Percentiles rank a stretch among this genome's conserved stretches.
phyloP scores from a whole-genome alignment of 225 moss, liverwort and hornwort species.

The Sphagnum contortum region DNA sequence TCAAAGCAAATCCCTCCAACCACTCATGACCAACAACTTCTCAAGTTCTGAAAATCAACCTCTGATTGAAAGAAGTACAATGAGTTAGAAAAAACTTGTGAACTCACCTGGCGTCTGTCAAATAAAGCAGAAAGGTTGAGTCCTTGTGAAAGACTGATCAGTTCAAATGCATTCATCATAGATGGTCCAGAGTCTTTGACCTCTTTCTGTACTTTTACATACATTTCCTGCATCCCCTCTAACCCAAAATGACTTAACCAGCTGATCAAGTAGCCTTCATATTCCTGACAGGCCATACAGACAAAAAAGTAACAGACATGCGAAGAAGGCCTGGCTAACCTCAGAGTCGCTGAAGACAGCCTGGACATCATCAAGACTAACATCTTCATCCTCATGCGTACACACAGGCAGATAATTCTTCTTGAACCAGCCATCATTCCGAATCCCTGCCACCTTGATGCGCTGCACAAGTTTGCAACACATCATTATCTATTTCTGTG shows the following conservation, averaged over 20 bases:
- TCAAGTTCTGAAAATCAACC: no score
- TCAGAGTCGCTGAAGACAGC: conserved; percentile 87
- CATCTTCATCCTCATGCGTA: conserved; percentile 69
- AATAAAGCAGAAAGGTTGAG: conserved; percentile 97
- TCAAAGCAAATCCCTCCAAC: no score
- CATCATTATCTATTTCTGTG: no score
- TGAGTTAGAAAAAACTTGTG: no score
- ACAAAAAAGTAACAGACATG: no score
- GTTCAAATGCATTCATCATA: conserved; percentile 98
- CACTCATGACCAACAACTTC: no score
- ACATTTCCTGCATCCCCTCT: conserved; percentile 50
- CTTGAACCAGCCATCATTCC: conserved; percentile 81
- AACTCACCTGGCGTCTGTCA: conserved; percentile 76
- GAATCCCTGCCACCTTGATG: conserved; percentile 71
- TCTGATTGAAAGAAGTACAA: no score
- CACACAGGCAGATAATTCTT: conserved; percentile 71
- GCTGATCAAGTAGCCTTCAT: no score
- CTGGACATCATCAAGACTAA: conserved; percentile 73
- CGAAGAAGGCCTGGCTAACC: conserved; percentile 21
- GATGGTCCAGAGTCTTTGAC: conserved; percentile 67
- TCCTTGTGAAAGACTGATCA: conserved; percentile 90
- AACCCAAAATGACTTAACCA: neutral
- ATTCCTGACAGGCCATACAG: no score
- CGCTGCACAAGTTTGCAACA: conserved; percentile 49
- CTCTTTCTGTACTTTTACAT: conserved; percentile 60